A percentile compares a stretch with the other conserved stretches of the same genome.
Conservation (phyloP, 2,329 filamentous ascomycete species). For the Erysiphe neolycopersici region DNA sequence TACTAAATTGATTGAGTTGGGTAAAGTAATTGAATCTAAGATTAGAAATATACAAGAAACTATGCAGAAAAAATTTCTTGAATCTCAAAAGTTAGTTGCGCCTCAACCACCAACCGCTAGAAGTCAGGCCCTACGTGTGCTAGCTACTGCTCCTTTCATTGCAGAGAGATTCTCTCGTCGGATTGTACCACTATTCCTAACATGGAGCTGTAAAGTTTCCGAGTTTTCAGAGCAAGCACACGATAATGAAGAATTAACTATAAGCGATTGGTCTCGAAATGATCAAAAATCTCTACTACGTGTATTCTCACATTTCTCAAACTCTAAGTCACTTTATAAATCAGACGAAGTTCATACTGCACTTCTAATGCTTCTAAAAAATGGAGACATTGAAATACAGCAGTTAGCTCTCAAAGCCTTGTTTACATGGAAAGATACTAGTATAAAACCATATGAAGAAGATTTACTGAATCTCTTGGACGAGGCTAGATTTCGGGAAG, state of each 20-base stretch:
- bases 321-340: conserved; percentile 62
- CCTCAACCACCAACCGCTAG: conserved; percentile 30
- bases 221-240: conserved; percentile 11
- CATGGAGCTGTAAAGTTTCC: conserved; percentile 36
- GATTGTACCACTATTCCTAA: conserved; percentile 63
- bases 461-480: conserved; percentile 70
- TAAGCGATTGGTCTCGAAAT: conserved; percentile 38
- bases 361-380: conserved; percentile 49
- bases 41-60: conserved; percentile 26
- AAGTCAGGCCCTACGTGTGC: conserved; percentile 52
- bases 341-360: conserved; percentile 49
- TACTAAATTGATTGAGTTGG: conserved; percentile 26
- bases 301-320: conserved; percentile 63
- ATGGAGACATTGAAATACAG: conserved; percentile 78
- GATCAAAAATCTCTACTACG: conserved; percentile 66
- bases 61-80: conserved; percentile 36
- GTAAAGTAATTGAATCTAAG: conserved; percentile 24
- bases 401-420: conserved; percentile 62
- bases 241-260: conserved; percentile 9
- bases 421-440: conserved; percentile 65
- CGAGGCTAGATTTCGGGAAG: conserved; percentile 75
- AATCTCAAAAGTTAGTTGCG: conserved; percentile 28
- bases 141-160: conserved; percentile 44
- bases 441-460: conserved; percentile 54
- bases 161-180: conserved; percentile 69